A percentile compares a stretch with the other conserved stretches of the same genome.
Evolutionary conservation across 257 asterid genomes (phyloP).

Genomic region (Solanum sparsipilum): DNA sequence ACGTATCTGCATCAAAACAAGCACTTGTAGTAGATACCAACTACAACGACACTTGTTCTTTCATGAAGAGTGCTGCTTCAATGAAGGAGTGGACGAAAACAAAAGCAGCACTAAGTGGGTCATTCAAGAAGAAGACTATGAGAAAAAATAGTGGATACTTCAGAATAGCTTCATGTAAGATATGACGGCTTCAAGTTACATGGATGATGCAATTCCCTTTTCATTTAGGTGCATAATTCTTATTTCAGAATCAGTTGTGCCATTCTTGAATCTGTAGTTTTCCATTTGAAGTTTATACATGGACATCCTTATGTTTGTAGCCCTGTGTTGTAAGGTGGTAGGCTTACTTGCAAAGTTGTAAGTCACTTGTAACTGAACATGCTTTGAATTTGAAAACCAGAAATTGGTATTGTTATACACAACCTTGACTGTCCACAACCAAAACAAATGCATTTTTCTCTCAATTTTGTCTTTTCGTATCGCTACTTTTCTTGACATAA

Average conservation of each 20-base stretch:
- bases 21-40: constrained; percentile 17
- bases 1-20: constrained; percentile 4
- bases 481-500: neutral
- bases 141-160: constrained; percentile 4
- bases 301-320: neutral
- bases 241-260: neutral
- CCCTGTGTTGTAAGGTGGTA: neutral
- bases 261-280: neutral
- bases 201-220: neutral
- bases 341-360: neutral
- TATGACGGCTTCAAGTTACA: neutral
- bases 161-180: neutral
- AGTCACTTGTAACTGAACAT: neutral
- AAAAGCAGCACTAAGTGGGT: constrained; percentile 48
- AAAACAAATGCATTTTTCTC: neutral
- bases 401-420: neutral
- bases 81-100: constrained; percentile 62
- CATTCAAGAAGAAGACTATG: constrained; percentile 40
- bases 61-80: constrained; percentile 67
- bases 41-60: constrained; percentile 43
- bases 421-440: neutral
- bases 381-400: neutral
- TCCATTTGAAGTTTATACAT: neutral
- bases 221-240: neutral
- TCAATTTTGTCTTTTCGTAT: neutral